Evolutionary conservation across 495 filamentous ascomycete genomes (phyloP).

Genomic region (Podospora conica): DNA sequence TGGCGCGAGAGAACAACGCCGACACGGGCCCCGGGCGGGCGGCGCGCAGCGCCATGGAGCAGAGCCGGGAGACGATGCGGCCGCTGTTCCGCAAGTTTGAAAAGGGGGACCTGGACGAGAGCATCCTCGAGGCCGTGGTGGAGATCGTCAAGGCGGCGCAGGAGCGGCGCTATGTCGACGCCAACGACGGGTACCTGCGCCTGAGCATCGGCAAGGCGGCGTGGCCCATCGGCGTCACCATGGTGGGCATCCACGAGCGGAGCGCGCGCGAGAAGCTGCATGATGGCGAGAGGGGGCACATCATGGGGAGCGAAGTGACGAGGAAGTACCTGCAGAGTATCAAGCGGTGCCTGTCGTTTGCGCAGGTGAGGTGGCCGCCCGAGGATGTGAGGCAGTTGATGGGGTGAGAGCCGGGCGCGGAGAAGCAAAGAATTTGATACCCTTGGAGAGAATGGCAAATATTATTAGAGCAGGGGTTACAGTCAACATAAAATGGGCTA

Average conservation of each 20-base stretch:
- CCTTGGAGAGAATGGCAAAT: not conserved
- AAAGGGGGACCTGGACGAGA: constrained; percentile 66
- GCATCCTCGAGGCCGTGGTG: constrained; percentile 75
- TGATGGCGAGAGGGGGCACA: constrained; percentile 85
- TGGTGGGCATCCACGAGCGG: constrained; percentile 99
- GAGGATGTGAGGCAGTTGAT: constrained; percentile 90
- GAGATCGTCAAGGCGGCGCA: constrained; percentile 92
- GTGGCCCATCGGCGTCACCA: constrained; percentile 98
- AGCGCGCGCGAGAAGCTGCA: constrained; percentile 92
- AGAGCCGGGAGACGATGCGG: constrained; percentile 76
- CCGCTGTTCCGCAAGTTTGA: constrained; percentile 91
- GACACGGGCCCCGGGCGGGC: constrained; percentile 70
- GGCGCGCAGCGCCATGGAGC: constrained; percentile 71
- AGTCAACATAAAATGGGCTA: not conserved
- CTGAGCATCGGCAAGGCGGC: constrained; percentile 97
- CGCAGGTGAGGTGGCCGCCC: constrained; percentile 92
- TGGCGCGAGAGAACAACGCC: constrained; percentile 63
- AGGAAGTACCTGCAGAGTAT: constrained; percentile 96
- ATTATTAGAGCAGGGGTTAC: not conserved
- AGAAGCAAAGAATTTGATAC: constrained; percentile 12
- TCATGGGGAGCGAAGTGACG: constrained; percentile 93
- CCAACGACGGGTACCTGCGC: constrained; percentile 88
- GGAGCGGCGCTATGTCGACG: constrained; percentile 85
- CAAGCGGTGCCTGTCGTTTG: constrained; percentile 93
- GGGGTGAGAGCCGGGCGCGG: constrained; percentile 53